A percentile compares a stretch with the other conserved stretches of the same genome.
Evolutionary conservation across 1,284 basidiomycete genomes (phyloP).

Genomic region (Tilletiaria anomala): DNA sequence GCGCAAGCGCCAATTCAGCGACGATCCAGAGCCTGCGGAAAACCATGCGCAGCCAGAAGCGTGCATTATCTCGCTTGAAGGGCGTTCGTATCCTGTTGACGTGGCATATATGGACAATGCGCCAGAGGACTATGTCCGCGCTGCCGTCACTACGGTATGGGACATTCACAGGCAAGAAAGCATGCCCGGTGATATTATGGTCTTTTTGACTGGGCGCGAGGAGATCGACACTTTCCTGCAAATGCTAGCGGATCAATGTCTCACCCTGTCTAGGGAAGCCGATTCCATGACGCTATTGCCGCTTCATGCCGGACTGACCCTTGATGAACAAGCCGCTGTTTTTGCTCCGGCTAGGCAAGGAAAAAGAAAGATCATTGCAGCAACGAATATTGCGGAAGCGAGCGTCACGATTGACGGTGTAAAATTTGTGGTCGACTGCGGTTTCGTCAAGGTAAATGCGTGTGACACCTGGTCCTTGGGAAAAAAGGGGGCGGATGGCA

Average conservation of each 20-base stretch:
- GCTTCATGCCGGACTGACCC: conserved; percentile 72
- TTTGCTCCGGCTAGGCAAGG: conserved; percentile 56
- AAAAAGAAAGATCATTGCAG: conserved; percentile 73
- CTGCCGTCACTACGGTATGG: conserved; percentile 39
- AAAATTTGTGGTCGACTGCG: conserved; percentile 84
- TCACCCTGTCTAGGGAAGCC: conserved; percentile 44
- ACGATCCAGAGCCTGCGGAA: conserved; percentile 1
- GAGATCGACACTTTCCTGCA: conserved; percentile 62
- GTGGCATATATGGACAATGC: conserved; percentile 39
- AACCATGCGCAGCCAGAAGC: conserved; percentile 9
- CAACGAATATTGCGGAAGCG: conserved; percentile 94
- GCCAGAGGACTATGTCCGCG: conserved; percentile 36
- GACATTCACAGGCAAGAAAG: conserved; percentile 49
- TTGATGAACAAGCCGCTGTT: conserved; percentile 68
- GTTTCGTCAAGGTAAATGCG: conserved; percentile 69
- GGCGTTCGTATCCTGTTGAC: conserved; percentile 40
- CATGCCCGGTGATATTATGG: conserved; percentile 42
- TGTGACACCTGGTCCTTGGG: background rate
- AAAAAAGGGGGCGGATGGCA: background rate
- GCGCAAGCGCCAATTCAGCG: too few species aligned
- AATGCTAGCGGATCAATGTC: conserved; percentile 59
- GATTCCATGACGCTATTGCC: conserved; percentile 50
- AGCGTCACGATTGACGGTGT: conserved; percentile 93
- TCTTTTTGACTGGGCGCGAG: conserved; percentile 41
- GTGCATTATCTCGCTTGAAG: conserved; percentile 39